Percentiles rank a stretch among this genome's conserved stretches.
These are phyloP conservation scores for Monosporascus sp. DNA, from an alignment of 2,329 filamentous ascomycete species.

Conservation along the genomic window DNA sequence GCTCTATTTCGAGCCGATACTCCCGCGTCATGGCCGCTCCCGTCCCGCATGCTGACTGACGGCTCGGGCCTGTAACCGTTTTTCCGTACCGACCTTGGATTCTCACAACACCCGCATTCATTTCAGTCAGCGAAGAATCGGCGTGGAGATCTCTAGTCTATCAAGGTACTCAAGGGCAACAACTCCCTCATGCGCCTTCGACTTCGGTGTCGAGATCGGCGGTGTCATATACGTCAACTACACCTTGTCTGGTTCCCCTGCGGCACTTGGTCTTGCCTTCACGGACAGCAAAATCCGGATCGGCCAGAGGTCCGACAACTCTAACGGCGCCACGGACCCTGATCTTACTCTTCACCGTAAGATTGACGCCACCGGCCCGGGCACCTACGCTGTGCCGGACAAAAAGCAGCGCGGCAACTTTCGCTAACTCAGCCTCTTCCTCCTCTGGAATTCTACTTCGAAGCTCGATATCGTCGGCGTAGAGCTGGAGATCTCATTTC, in stretches of 20 bases:
- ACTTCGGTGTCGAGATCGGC: constrained; percentile 56
- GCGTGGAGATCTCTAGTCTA: too few species aligned
- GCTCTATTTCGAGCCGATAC: too few species aligned
- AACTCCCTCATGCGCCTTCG: constrained; percentile 35
- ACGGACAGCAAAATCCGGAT: constrained; percentile 44
- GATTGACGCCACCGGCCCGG: constrained; percentile 24
- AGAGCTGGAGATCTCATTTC: constrained; percentile 3
- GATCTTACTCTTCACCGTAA: constrained; percentile 44
- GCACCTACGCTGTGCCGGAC: constrained; percentile 28
- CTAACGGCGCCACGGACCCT: constrained; percentile 38
- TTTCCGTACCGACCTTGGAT: too few species aligned
- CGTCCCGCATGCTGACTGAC: too few species aligned
- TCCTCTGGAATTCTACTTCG: constrained; percentile 10
- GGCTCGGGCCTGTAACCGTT: too few species aligned
- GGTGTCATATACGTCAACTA: constrained; percentile 51
- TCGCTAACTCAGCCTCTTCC: constrained; percentile 45
- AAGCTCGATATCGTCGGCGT: constrained; percentile 28
- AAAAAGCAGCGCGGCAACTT: constrained; percentile 45
- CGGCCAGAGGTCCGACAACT: constrained; percentile 42
- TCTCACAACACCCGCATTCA: too few species aligned
- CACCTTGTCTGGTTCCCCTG: constrained; percentile 31
- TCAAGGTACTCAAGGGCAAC: too few species aligned
- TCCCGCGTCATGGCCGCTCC: too few species aligned
- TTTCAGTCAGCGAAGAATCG: too few species aligned
- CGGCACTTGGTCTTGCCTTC: constrained; percentile 40